These are phyloP conservation scores for Multifurca ochricompacta DNA, from an alignment of 768 basidiomycete genomes.

Conservation along the genomic window DNA sequence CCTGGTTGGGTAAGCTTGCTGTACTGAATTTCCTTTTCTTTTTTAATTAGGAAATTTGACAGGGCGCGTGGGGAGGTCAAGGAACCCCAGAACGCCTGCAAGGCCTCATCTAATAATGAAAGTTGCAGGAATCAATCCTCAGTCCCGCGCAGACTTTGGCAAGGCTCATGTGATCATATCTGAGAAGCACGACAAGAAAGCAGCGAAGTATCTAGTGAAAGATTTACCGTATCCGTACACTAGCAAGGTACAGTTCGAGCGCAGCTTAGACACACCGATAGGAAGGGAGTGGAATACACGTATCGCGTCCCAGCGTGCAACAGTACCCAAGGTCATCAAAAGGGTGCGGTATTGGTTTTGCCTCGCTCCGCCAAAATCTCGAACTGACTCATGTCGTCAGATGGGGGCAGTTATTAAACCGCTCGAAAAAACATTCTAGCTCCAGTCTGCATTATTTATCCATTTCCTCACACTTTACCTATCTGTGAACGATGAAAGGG, in stretches of 20 bases:
- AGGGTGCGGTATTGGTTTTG: constrained; percentile 47
- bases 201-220: constrained; percentile 78
- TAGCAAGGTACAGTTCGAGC: constrained; percentile 86
- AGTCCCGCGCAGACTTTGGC: constrained; percentile 71
- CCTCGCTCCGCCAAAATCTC: not conserved
- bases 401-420: constrained; percentile 68
- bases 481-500: not conserved
- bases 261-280: constrained; percentile 69
- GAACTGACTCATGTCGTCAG: constrained; percentile 28
- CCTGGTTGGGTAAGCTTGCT: constrained; percentile 80
- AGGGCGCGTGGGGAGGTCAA: constrained; percentile 91
- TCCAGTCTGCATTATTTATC: not conserved
- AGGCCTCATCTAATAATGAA: constrained; percentile 74
- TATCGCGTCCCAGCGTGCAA: constrained; percentile 73
- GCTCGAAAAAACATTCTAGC: constrained; percentile 44
- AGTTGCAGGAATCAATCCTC: constrained; percentile 72
- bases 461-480: not conserved
- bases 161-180: constrained; percentile 92
- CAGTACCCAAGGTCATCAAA: constrained; percentile 77
- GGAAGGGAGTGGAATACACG: constrained; percentile 94
- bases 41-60: not conserved
- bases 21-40: not conserved
- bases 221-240: constrained; percentile 96
- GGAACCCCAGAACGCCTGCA: constrained; percentile 55
- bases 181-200: constrained; percentile 93